Evolutionary conservation across 2,329 filamentous ascomycete genomes (phyloP).

Genomic region (Cladorrhinum sp.): DNA sequence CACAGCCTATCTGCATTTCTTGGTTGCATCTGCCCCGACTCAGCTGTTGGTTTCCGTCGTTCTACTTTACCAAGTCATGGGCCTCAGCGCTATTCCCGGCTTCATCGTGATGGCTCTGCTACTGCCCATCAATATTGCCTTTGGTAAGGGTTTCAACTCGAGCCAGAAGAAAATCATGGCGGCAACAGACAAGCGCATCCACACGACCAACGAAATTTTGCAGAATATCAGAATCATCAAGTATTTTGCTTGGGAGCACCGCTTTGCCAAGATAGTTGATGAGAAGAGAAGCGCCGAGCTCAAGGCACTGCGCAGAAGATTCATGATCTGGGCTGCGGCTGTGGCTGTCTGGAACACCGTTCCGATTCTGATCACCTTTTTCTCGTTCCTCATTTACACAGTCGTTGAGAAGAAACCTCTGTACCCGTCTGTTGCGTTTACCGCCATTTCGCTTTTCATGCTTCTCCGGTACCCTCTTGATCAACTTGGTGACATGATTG

Average conservation of each 20-base stretch:
- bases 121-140: constrained; percentile 83
- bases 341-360: constrained; percentile 97
- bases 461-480: constrained; percentile 90
- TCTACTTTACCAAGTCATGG: constrained; percentile 86
- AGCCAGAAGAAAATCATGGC: constrained; percentile 90
- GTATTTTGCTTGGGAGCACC: constrained; percentile 96
- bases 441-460: constrained; percentile 91
- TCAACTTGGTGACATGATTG: constrained; percentile 97
- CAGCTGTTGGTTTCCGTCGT: constrained; percentile 79
- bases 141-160: constrained; percentile 79
- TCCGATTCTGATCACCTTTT: constrained; percentile 91
- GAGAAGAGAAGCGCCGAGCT: constrained; percentile 83
- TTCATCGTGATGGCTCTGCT: constrained; percentile 87
- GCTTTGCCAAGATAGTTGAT: constrained; percentile 81
- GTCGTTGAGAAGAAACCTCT: constrained; percentile 84
- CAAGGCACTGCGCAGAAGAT: constrained; percentile 72
- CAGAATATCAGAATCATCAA: constrained; percentile 99
- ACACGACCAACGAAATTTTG: constrained; percentile 93
- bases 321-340: constrained; percentile 86
- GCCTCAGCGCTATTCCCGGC: constrained; percentile 88
- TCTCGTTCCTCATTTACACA: constrained; percentile 93
- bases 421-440: constrained; percentile 91
- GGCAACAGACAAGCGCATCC: constrained; percentile 92
- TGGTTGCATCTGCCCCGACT: constrained; percentile 88
- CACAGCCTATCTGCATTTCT: constrained; percentile 90